Evolutionary conservation across 2,329 filamentous ascomycete species (phyloP).

Genomic region (Curvularia sp.): DNA sequence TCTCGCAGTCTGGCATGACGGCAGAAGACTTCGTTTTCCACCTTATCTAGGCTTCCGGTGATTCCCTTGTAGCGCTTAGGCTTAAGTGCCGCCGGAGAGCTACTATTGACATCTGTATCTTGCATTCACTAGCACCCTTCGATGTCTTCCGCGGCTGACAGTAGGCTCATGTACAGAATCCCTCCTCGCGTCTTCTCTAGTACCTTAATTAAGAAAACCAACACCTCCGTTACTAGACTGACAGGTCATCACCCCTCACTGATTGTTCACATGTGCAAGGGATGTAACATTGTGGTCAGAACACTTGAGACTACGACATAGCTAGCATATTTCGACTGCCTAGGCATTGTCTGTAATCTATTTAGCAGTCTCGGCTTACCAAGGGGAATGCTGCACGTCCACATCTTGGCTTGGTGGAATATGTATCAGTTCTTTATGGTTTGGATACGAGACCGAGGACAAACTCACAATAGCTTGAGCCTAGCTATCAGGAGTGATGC

Average conservation of each 20-base stretch:
- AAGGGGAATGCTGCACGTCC: neutral
- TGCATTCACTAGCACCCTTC: slow-evolving; percentile 1
- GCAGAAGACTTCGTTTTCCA: neutral
- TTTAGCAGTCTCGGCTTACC: neutral
- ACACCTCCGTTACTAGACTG: neutral
- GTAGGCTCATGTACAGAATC: neutral
- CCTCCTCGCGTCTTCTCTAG: neutral
- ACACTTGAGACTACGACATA: neutral
- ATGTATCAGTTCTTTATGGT: neutral
- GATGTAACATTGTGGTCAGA: neutral
- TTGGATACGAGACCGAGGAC: neutral
- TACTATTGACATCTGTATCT: neutral
- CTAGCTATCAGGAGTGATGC: neutral
- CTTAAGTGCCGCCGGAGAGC: neutral
- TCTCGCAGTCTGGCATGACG: no score
- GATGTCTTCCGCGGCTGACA: neutral
- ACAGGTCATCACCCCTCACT: neutral
- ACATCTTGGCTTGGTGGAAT: neutral
- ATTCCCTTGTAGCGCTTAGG: slow-evolving; percentile 5
- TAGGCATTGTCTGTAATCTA: neutral
- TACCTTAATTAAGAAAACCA: neutral
- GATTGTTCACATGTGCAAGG: neutral
- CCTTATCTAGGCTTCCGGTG: slow-evolving; percentile 15
- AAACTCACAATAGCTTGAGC: neutral
- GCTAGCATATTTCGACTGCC: neutral